Conservation (phyloP, 169 alveolate genomes). For the Cryptosporidium tyzzeri region DNA sequence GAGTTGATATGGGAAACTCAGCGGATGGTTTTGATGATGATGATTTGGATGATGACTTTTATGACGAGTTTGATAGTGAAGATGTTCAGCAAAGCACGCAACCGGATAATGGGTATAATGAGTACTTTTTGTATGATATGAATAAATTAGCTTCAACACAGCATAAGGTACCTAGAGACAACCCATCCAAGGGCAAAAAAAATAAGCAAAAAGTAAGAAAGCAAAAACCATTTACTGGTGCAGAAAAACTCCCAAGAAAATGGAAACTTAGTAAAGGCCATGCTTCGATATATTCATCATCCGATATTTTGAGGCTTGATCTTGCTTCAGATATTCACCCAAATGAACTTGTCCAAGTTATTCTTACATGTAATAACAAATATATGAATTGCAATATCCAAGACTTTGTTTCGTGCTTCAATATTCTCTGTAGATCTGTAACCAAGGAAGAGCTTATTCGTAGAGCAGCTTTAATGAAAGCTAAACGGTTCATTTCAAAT, state of each 20-base stretch:
- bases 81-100: background rate
- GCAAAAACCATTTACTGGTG: slow-evolving; percentile 35
- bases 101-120: slow-evolving; percentile 3
- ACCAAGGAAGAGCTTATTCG: slow-evolving; percentile 53
- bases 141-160: background rate
- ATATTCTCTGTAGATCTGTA: slow-evolving; percentile 43
- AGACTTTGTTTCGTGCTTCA: slow-evolving; percentile 59
- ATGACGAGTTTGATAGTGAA: slow-evolving; percentile 30
- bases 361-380: slow-evolving; percentile 57
- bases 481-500: slow-evolving; percentile 31
- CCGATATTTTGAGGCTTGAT: slow-evolving; percentile 31
- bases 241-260: slow-evolving; percentile 43
- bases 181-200: background rate
- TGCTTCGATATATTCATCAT: slow-evolving; percentile 50
- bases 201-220: background rate
- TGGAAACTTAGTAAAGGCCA: slow-evolving; percentile 72
- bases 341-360: slow-evolving; percentile 32
- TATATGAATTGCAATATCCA: slow-evolving; percentile 58
- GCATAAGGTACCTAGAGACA: background rate
- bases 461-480: slow-evolving; percentile 55
- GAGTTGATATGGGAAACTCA: background rate
- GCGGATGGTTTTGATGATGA: slow-evolving; percentile 6
- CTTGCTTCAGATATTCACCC: slow-evolving; percentile 43
- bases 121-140: slow-evolving; percentile 27
- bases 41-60: slow-evolving; percentile 18